A percentile compares a stretch with the other conserved stretches of the same genome.
Conservation (phyloP, 306 rosid genomes). For the Sesbania bispinosa region DNA sequence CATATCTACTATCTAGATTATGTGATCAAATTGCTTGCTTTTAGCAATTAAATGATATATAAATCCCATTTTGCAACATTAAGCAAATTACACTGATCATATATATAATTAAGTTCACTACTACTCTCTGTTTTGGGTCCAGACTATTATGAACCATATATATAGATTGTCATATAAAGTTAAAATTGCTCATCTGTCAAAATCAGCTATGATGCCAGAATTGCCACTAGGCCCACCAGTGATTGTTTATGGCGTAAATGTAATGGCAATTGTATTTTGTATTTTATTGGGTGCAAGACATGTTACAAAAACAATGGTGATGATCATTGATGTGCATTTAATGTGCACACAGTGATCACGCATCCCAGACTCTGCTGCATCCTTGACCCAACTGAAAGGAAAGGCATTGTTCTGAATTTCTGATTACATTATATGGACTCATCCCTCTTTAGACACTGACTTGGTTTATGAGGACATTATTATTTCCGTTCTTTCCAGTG, state of each 20-base stretch:
- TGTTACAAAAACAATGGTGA: conserved; percentile 21
- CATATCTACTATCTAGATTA: conserved; percentile 16
- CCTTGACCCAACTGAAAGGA: conserved; percentile 11
- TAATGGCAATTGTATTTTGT: conserved; percentile 13
- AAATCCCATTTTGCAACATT: neutral
- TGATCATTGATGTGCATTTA: conserved; percentile 27
- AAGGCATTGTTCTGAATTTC: conserved; percentile 19
- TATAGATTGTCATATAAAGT: conserved; percentile 32
- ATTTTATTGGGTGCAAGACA: conserved; percentile 7
- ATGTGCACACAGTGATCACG: conserved; percentile 32
- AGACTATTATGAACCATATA: conserved; percentile 17
- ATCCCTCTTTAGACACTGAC: neutral
- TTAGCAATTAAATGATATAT: neutral
- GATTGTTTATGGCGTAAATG: conserved; percentile 17
- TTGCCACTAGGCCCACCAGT: conserved; percentile 27
- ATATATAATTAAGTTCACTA: too few species aligned
- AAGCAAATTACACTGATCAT: neutral
- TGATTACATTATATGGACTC: conserved; percentile 18
- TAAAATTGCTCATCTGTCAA: conserved; percentile 34
- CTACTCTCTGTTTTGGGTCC: conserved; percentile 29
- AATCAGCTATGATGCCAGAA: conserved; percentile 38
- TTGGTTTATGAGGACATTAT: neutral
- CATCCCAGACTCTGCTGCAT: conserved; percentile 1
- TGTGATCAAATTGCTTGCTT: conserved; percentile 20
- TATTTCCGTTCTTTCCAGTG: neutral